Percentiles rank a stretch among this genome's conserved stretches.
phyloP scores from a whole-genome alignment of 2,329 filamentous ascomycete genomes.

The Thermoascus crustaceus region DNA sequence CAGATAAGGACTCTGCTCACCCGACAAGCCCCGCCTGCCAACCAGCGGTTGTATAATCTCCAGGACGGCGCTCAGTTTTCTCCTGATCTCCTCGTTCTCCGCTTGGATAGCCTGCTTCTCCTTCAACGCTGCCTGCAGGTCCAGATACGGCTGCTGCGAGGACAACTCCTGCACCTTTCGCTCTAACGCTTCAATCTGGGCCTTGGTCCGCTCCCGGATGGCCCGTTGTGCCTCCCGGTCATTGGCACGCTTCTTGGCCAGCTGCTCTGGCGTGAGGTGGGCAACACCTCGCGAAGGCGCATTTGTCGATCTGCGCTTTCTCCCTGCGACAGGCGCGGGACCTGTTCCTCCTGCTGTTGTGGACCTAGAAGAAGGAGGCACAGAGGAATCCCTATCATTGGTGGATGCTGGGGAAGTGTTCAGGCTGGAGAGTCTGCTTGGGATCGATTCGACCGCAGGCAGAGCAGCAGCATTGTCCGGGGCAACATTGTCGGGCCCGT shows the following conservation, averaged over 20 bases:
- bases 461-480: slow-evolving; percentile 19
- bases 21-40: slow-evolving; percentile 26
- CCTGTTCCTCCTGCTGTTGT: slow-evolving; percentile 17
- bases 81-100: slow-evolving; percentile 71
- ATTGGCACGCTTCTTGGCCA: slow-evolving; percentile 85
- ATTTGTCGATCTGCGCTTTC: slow-evolving; percentile 36
- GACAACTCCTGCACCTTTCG: slow-evolving; percentile 66
- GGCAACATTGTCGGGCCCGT: slow-evolving; percentile 13
- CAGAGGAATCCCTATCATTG: slow-evolving; percentile 21
- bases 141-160: slow-evolving; percentile 72
- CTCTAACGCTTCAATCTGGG: slow-evolving; percentile 69
- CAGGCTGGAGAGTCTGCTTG: background rate
- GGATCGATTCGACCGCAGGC: slow-evolving; percentile 14
- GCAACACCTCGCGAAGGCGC: slow-evolving; percentile 63
- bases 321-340: slow-evolving; percentile 19
- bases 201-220: slow-evolving; percentile 73
- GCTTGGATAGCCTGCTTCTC: slow-evolving; percentile 70
- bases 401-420: slow-evolving; percentile 8
- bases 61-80: slow-evolving; percentile 58
- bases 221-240: slow-evolving; percentile 80
- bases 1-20: slow-evolving; percentile 21
- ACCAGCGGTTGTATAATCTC: slow-evolving; percentile 42
- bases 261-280: slow-evolving; percentile 77
- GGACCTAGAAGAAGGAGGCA: no score
- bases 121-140: slow-evolving; percentile 65